Conservation (phyloP, 1,139 yeast genomes). For the Magnusiomyces fungicola region DNA sequence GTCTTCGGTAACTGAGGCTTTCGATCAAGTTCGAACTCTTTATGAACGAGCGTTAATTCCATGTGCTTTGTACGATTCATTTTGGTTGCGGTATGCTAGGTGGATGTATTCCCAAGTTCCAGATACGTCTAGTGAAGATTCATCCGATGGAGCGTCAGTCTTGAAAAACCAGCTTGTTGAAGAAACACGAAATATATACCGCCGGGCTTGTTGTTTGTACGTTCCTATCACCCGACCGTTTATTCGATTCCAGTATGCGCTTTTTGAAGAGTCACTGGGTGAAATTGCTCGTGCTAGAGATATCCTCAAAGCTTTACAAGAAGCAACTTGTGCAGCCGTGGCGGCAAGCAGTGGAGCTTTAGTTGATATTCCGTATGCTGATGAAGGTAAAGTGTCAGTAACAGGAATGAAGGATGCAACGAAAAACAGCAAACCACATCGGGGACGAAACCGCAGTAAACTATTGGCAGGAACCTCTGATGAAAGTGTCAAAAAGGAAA, state of each 20-base stretch:
- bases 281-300: constrained; percentile 28
- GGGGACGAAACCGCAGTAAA: not conserved
- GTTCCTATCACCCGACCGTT: constrained; percentile 31
- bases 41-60: constrained; percentile 47
- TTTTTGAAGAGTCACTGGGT: constrained; percentile 31
- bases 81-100: constrained; percentile 60
- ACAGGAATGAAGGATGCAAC: not conserved
- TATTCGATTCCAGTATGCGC: constrained; percentile 31
- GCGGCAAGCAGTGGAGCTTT: not conserved
- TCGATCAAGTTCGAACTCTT: constrained; percentile 34
- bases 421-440: not conserved
- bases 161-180: constrained; percentile 16
- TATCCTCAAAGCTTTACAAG: constrained; percentile 22
- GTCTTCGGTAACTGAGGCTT: constrained; percentile 20
- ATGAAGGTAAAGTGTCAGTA: not conserved
- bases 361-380: not conserved
- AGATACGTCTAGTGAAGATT: not conserved
- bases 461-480: not conserved
- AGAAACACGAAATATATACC: constrained; percentile 27
- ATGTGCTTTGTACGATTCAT: constrained; percentile 44
- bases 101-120: constrained; percentile 24
- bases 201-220: constrained; percentile 29
- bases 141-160: not conserved
- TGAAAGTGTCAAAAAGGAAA: constrained; percentile 18
- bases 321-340: constrained; percentile 2